Evolutionary conservation across 2,329 filamentous ascomycete species (phyloP).

Genomic region (Parascedosporium putredinis): DNA sequence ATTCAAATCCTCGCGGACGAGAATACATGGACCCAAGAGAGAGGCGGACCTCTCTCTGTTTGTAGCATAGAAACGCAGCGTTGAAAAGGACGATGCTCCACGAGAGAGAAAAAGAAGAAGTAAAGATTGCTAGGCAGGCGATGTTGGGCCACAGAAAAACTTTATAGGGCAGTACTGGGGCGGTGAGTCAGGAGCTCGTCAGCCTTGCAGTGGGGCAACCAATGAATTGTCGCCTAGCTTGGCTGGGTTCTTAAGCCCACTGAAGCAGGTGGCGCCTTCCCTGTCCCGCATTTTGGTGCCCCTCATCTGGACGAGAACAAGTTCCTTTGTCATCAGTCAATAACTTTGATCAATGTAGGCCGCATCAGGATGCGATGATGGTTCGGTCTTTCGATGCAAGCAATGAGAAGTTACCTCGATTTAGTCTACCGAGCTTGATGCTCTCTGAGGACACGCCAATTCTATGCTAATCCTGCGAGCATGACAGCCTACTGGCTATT

Average conservation of each 20-base stretch:
- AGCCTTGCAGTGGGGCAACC: not conserved
- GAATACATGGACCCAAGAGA: conserved; percentile 20
- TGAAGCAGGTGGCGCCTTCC: too few species aligned
- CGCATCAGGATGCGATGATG: too few species aligned
- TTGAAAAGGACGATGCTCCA: conserved; percentile 73
- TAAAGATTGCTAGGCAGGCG: conserved; percentile 6
- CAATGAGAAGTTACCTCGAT: too few species aligned
- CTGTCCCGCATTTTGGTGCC: too few species aligned
- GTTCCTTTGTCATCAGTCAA: not conserved
- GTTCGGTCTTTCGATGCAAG: too few species aligned
- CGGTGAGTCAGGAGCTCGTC: not conserved
- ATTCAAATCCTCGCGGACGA: conserved; percentile 15
- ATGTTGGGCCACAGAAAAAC: not conserved
- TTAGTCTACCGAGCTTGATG: too few species aligned
- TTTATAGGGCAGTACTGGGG: conserved; percentile 7
- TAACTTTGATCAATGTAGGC: too few species aligned
- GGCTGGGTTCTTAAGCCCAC: not conserved
- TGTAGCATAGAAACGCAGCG: conserved; percentile 95
- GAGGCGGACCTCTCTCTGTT: conserved; percentile 42
- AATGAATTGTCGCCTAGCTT: not conserved
- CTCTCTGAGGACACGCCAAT: too few species aligned
- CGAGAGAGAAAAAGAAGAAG: conserved; percentile 25
- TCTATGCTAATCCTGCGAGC: too few species aligned
- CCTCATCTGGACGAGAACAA: too few species aligned
- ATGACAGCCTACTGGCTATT: too few species aligned